phyloP scores from a whole-genome alignment of 2,329 filamentous ascomycete species.

The Trichoderma polysporum region DNA sequence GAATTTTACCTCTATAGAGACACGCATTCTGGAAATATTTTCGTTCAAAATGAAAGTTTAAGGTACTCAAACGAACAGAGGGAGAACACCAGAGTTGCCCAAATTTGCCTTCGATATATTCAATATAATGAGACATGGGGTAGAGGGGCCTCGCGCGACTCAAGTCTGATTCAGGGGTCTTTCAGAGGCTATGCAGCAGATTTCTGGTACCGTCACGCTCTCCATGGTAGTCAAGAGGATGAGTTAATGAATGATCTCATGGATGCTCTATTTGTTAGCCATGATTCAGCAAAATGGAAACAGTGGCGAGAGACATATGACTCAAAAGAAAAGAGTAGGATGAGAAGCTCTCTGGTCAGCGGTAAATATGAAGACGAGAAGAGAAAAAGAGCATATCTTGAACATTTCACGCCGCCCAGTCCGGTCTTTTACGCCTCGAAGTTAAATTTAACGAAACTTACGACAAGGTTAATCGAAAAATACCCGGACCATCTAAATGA shows the following conservation, averaged over 20 bases:
- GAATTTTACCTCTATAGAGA: slow-evolving; percentile 23
- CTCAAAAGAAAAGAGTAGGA: not conserved
- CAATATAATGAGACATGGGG: not conserved
- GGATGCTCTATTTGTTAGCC: not conserved
- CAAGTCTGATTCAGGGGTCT: not conserved
- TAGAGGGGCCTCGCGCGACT: not conserved
- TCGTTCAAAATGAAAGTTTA: not conserved
- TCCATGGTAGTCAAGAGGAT: not conserved
- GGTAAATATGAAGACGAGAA: not conserved
- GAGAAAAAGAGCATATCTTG: not conserved
- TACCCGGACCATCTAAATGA: not conserved
- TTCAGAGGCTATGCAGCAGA: slow-evolving; percentile 5
- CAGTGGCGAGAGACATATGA: not conserved
- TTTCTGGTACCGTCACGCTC: not conserved
- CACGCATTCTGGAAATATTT: not conserved
- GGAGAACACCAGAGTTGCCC: not conserved
- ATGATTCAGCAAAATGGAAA: not conserved
- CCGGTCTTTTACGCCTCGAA: not conserved
- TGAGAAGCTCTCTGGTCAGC: not conserved
- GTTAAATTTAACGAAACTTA: not conserved
- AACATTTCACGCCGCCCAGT: not conserved
- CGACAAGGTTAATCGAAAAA: not conserved
- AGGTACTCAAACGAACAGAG: not conserved
- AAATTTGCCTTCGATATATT: slow-evolving; percentile 7
- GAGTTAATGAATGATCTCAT: not conserved